Percentiles rank a stretch among this genome's conserved stretches.
phyloP scores from a whole-genome alignment of 2,329 filamentous ascomycete species.

The Parasarocladium wereldwijsianum region DNA sequence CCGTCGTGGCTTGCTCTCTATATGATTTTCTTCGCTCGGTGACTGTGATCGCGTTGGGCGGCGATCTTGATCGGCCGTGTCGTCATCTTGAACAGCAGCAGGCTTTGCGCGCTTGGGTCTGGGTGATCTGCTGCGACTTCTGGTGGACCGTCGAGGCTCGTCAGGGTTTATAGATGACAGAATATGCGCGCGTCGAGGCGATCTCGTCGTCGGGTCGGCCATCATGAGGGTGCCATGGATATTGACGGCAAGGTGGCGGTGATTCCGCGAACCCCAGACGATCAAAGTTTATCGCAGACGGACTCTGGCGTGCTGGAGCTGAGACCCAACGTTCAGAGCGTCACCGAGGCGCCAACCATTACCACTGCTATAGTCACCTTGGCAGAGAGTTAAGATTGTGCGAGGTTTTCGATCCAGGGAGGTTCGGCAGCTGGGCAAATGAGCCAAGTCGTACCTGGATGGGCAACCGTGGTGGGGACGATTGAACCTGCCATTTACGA shows the following conservation, averaged over 20 bases:
- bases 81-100: slow-evolving; percentile 6
- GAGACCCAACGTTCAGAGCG: too few species aligned
- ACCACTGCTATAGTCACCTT: too few species aligned
- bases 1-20: slow-evolving; percentile 13
- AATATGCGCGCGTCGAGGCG: slow-evolving; percentile 29
- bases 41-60: too few species aligned
- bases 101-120: slow-evolving; percentile 2
- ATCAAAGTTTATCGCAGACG: not conserved
- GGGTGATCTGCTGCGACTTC: slow-evolving; percentile 3
- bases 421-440: too few species aligned
- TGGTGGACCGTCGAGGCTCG: slow-evolving; percentile 1
- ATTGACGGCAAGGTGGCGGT: too few species aligned
- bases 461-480: too few species aligned
- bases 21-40: not conserved
- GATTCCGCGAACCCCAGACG: too few species aligned
- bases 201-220: slow-evolving; percentile 19
- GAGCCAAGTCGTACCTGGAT: too few species aligned
- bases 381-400: too few species aligned
- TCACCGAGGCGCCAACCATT: too few species aligned
- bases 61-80: slow-evolving; percentile 3
- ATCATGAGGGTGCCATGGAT: slow-evolving; percentile 11
- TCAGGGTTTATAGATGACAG: slow-evolving; percentile 32
- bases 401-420: too few species aligned
- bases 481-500: too few species aligned
- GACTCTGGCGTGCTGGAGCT: slow-evolving; percentile 1